Conservation (phyloP, 805 yeast genomes). For the Zygoascus ofunaensis region DNA sequence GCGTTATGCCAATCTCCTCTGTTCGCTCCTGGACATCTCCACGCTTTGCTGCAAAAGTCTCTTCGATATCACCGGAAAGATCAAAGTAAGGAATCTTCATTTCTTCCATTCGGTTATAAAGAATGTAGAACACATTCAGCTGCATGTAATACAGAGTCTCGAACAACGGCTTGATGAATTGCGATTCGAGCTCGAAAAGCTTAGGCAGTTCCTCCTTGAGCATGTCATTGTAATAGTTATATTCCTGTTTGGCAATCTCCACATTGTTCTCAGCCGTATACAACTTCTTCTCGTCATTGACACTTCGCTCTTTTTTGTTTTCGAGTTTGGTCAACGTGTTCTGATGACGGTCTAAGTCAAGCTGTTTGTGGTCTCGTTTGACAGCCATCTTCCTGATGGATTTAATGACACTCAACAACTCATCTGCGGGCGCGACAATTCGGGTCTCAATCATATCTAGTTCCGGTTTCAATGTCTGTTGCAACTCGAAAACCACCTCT, state of each 20-base stretch:
- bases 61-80: conserved; percentile 70
- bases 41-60: conserved; percentile 68
- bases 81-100: conserved; percentile 96
- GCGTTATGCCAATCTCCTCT: conserved; percentile 82
- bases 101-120: conserved; percentile 85
- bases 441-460: conserved; percentile 84
- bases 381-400: conserved; percentile 86
- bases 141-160: conserved; percentile 96
- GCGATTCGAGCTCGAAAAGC: conserved; percentile 79
- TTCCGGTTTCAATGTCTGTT: conserved; percentile 82
- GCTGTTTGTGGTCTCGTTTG: conserved; percentile 89
- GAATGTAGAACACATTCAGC: conserved; percentile 88
- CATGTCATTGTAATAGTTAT: conserved; percentile 91
- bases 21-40: conserved; percentile 87
- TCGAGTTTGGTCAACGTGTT: conserved; percentile 62
- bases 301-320: conserved; percentile 70
- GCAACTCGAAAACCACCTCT: conserved; percentile 77
- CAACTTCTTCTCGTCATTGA: conserved; percentile 85
- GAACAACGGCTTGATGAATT: conserved; percentile 87
- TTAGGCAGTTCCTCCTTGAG: conserved; percentile 83
- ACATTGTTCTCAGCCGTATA: conserved; percentile 85
- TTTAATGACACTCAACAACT: conserved; percentile 70
- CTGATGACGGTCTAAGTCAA: conserved; percentile 83
- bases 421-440: conserved; percentile 86
- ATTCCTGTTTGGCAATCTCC: conserved; percentile 89